A percentile compares a stretch with the other conserved stretches of the same genome.
Evolutionary conservation across 768 basidiomycete genomes (phyloP).

Genomic region (Myochromella boudieri): DNA sequence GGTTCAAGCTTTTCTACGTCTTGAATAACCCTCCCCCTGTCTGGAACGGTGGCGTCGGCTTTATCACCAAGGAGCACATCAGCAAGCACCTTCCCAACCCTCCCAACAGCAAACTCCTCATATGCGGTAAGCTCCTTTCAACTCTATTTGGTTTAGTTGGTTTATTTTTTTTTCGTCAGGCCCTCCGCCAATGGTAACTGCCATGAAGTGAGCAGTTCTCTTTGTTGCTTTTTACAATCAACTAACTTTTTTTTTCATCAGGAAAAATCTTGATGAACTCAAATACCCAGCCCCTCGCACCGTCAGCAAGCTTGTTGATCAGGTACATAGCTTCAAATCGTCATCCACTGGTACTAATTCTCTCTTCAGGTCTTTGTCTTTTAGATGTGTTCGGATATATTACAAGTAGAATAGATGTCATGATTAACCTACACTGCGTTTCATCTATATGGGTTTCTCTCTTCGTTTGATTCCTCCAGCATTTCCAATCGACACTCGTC

Average conservation of each 20-base stretch:
- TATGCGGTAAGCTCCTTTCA: slow-evolving; percentile 61
- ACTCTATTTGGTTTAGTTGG: background rate
- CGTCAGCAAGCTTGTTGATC: slow-evolving; percentile 90
- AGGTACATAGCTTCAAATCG: too few species aligned
- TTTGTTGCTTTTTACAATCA: too few species aligned
- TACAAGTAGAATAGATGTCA: background rate
- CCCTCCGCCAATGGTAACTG: slow-evolving; percentile 53
- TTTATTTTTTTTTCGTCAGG: slow-evolving; percentile 37
- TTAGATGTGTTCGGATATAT: slow-evolving; percentile 16
- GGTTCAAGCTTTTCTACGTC: slow-evolving; percentile 84
- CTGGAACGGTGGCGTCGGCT: slow-evolving; percentile 91
- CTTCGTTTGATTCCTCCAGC: slow-evolving; percentile 46
- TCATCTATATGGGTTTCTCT: background rate
- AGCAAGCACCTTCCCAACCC: slow-evolving; percentile 73
- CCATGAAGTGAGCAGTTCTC: slow-evolving; percentile 49
- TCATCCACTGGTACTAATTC: too few species aligned
- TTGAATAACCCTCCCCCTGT: slow-evolving; percentile 89
- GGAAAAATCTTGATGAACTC: slow-evolving; percentile 87
- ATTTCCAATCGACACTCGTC: slow-evolving; percentile 66
- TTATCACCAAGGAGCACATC: slow-evolving; percentile 92
- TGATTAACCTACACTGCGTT: too few species aligned
- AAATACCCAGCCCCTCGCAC: slow-evolving; percentile 86
- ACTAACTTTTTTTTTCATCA: slow-evolving; percentile 30
- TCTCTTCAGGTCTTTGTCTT: slow-evolving; percentile 43
- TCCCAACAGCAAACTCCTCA: slow-evolving; percentile 76